A percentile compares a stretch with the other conserved stretches of the same genome.
Evolutionary conservation across 108 stramenopile species (phyloP).

Genomic region (Cyclostephanos tholiformis): DNA sequence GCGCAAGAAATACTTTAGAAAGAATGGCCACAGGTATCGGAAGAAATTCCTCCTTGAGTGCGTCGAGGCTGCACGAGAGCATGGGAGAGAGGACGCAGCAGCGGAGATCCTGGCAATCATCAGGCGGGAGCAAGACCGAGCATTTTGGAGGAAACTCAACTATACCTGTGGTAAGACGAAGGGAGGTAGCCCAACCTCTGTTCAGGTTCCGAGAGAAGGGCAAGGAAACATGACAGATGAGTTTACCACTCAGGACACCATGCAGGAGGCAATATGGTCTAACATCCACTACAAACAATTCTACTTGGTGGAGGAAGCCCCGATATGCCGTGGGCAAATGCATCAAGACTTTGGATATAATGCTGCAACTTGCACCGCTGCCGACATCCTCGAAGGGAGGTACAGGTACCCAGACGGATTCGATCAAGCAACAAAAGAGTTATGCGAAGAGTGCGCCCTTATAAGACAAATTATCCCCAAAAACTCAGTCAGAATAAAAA

Average conservation of each 20-base stretch:
- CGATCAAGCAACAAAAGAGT: constrained; percentile 11
- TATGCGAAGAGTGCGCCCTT: not conserved
- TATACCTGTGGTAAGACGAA: not conserved
- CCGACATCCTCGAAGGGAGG: not conserved
- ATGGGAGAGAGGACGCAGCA: constrained; percentile 1
- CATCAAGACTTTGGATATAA: constrained; percentile 13
- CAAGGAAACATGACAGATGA: not conserved
- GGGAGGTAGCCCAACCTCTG: not conserved
- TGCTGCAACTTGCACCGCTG: not conserved
- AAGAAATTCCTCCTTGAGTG: not conserved
- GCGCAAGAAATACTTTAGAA: constrained; percentile 3
- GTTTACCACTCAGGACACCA: not conserved
- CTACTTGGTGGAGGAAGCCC: constrained; percentile 17
- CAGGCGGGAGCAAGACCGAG: constrained; percentile 2
- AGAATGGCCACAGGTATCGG: constrained; percentile 4
- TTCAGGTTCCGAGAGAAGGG: not conserved
- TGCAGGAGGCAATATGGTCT: not conserved
- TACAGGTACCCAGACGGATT: not conserved
- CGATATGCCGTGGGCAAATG: constrained; percentile 10
- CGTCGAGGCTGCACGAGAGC: not conserved
- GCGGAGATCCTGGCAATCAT: constrained; percentile 15
- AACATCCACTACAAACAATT: constrained; percentile 17
- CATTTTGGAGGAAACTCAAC: constrained; percentile 12
- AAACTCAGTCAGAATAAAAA: not conserved
- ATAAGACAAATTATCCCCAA: constrained; percentile 1